Evolutionary conservation across 1,284 basidiomycete species (phyloP), one percentile per base, ranked within the genome.

Genomic region (Cryptococcus jaspeensis): DNA sequence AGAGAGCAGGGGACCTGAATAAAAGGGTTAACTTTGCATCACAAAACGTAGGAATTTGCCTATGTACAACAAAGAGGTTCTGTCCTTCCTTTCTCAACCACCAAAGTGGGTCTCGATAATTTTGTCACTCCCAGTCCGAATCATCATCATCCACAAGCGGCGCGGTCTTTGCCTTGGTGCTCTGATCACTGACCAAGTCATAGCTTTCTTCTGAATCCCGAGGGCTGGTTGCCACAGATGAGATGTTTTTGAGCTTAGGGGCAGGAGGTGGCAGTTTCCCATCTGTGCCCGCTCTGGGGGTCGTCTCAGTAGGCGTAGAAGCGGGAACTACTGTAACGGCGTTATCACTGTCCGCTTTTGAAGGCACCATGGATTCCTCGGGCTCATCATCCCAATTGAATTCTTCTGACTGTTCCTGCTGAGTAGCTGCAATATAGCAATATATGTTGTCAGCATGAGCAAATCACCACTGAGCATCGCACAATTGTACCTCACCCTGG

Each of bases 401-500:
- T 52, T 78, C 76, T 12, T 78, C 78, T n/a, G 49, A 54, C 35
- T 62, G 52, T 25, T 58, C 55, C 32, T 66, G 51, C 44, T 64
- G 58, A n/a, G 64, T 57, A 18, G 64, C 61, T 65, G 23, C 13
- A 45, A 43, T 20, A 38, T 25, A 44, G 25, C 50, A 59, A 58
- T 32, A 22, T 22, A 7, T 38, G 28, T 35, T 35, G n/a, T 12
- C 28, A 5, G 28, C 28, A 55, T n/a, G n/a, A n/a, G n/a, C n/a
- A n/a, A n/a, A n/a, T n/a, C n/a, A n/a, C n/a, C n/a, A n/a, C n/a
- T n/a, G n/a, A n/a, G n/a, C 15, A 25, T 7, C n/a, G 15, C n/a
- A 20, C 15, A 15, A n/a, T 23, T 7, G 9, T 23, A 0, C 73
- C 81, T 51, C 70, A 89, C 92, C 86, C 80, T 87, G 83, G 18